phyloP scores from a whole-genome alignment of 2,329 filamentous ascomycete species.

The Cadophora sp. region DNA sequence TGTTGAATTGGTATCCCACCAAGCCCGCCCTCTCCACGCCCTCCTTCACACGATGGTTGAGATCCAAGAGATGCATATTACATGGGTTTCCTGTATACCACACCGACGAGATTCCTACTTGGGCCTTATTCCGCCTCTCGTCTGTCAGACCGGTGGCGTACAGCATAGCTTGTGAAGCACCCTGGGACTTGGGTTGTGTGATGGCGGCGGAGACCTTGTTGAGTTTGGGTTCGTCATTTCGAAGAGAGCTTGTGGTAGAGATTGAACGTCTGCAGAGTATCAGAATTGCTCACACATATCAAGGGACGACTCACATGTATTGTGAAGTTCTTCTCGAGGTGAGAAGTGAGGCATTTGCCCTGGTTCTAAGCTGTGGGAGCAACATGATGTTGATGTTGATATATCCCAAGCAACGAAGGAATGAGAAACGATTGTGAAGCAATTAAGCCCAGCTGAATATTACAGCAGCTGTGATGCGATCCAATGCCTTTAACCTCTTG shows the following conservation, averaged over 20 bases:
- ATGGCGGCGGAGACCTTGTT: slow-evolving; percentile 87
- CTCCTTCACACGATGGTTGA: slow-evolving; percentile 61
- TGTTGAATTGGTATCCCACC: slow-evolving; percentile 97
- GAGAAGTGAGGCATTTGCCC: slow-evolving; percentile 39
- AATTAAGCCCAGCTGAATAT: background rate
- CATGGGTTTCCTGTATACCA: slow-evolving; percentile 99
- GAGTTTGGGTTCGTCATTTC: slow-evolving; percentile 54
- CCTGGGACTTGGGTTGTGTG: slow-evolving; percentile 97
- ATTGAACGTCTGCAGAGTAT: slow-evolving; percentile 40
- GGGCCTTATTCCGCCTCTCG: slow-evolving; percentile 91
- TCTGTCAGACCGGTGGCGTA: slow-evolving; percentile 92
- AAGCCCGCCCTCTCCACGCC: slow-evolving; percentile 78
- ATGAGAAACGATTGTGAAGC: background rate
- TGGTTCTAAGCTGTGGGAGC: slow-evolving; percentile 41
- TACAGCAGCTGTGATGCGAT: background rate
- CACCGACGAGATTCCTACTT: slow-evolving; percentile 96
- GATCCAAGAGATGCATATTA: slow-evolving; percentile 97
- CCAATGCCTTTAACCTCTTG: background rate
- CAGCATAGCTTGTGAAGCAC: slow-evolving; percentile 98
- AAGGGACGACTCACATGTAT: slow-evolving; percentile 39
- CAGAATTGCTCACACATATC: slow-evolving; percentile 23
- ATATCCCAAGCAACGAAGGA: background rate
- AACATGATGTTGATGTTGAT: slow-evolving; percentile 29
- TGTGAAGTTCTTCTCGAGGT: slow-evolving; percentile 40
- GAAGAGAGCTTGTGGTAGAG: slow-evolving; percentile 40